Evolutionary conservation across 768 basidiomycete species (phyloP).

Genomic region (Suillus subalutaceus): DNA sequence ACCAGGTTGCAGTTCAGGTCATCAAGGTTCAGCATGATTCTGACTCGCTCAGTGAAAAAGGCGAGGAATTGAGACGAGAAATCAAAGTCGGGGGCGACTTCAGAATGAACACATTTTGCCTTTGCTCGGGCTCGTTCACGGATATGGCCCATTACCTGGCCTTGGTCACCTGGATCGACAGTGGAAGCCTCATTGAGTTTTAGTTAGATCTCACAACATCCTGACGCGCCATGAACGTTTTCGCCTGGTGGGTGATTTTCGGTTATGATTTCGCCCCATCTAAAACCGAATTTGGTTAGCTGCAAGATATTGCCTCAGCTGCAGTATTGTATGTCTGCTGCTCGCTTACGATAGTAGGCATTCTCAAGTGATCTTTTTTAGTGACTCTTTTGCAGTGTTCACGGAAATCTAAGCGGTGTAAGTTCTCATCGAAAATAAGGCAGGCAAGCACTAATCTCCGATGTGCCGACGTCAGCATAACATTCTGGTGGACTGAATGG

Average conservation of each 20-base stretch:
- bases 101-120: constrained; percentile 42
- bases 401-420: constrained; percentile 15
- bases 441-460: not conserved
- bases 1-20: constrained; percentile 10
- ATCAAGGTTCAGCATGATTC: not conserved
- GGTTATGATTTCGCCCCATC: not conserved
- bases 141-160: constrained; percentile 36
- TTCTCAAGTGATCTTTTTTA: not conserved
- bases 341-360: not conserved
- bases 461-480: constrained; percentile 6
- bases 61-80: constrained; percentile 35
- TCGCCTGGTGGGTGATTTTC: constrained; percentile 31
- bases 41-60: not conserved
- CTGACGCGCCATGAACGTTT: constrained; percentile 39
- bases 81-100: constrained; percentile 41
- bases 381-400: constrained; percentile 10
- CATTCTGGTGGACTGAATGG: constrained; percentile 11
- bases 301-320: constrained; percentile 44
- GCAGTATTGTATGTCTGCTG: constrained; percentile 34
- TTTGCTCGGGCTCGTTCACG: constrained; percentile 38
- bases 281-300: constrained; percentile 24
- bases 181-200: constrained; percentile 42
- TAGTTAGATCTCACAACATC: constrained; percentile 39
- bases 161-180: constrained; percentile 47
- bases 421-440: not conserved